These are phyloP conservation scores for Macrophomina pseudophaseolina DNA, from an alignment of 2,329 filamentous ascomycete genomes.

Conservation along the genomic window DNA sequence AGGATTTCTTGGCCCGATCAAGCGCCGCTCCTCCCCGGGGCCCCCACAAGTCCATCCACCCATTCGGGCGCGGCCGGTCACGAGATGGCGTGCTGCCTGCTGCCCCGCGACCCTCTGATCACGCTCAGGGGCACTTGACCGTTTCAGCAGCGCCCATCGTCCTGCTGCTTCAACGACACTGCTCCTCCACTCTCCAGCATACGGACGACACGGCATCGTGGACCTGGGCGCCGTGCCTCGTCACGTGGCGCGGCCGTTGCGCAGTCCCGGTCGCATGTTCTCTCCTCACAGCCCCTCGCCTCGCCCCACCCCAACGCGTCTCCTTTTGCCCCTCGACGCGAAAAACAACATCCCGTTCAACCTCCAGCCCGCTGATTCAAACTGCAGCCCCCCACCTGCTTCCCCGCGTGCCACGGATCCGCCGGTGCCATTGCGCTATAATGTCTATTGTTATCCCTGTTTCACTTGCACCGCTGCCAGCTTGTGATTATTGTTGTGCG, in stretches of 20 bases:
- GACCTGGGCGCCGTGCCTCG: neutral
- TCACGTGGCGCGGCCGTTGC: neutral
- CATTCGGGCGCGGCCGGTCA: neutral
- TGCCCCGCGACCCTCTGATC: neutral
- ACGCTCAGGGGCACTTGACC: neutral
- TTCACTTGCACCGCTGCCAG: neutral
- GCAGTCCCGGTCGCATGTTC: neutral
- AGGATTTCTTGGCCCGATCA: slow-evolving; percentile 19
- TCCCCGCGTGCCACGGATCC: slow-evolving; percentile 14
- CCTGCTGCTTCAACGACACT: neutral
- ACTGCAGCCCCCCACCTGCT: neutral
- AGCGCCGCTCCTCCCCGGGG: neutral
- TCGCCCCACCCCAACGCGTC: neutral
- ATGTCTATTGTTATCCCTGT: neutral
- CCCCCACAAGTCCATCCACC: neutral
- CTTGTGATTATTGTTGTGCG: too few relatives aligned
- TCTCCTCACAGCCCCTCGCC: too few relatives aligned
- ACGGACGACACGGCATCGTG: too few relatives aligned
- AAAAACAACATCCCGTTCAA: neutral
- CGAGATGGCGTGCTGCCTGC: neutral
- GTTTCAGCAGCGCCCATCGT: too few relatives aligned
- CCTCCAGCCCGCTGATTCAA: neutral
- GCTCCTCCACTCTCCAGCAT: too few relatives aligned
- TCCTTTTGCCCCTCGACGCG: neutral
- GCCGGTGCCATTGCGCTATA: neutral